These are phyloP conservation scores for Aureobasidium sp. DNA, from an alignment of 2,329 filamentous ascomycete species.

Conservation along the genomic window DNA sequence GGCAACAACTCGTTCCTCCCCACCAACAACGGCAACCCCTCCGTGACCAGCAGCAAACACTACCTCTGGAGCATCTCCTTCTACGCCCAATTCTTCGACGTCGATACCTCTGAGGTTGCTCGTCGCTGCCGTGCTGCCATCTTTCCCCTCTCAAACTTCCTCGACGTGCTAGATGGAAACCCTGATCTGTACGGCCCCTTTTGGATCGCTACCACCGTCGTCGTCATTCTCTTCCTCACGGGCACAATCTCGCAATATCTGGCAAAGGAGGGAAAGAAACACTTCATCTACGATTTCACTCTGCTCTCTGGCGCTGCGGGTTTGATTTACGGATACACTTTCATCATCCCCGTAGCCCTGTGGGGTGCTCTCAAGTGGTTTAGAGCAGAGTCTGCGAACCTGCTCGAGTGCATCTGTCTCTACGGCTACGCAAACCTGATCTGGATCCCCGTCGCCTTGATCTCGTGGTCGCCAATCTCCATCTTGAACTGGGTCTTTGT, in stretches of 20 bases:
- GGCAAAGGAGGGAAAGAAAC: slow-evolving; percentile 54
- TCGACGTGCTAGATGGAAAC: slow-evolving; percentile 94
- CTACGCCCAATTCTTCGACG: slow-evolving; percentile 97
- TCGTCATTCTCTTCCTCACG: slow-evolving; percentile 89
- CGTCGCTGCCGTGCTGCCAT: slow-evolving; percentile 81
- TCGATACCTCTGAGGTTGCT: slow-evolving; percentile 85
- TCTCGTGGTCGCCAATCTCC: slow-evolving; percentile 78
- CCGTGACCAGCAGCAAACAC: slow-evolving; percentile 51
- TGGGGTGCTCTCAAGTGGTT: slow-evolving; percentile 93
- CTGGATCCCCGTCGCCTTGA: slow-evolving; percentile 89
- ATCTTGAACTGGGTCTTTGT: slow-evolving; percentile 92
- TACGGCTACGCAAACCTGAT: slow-evolving; percentile 96
- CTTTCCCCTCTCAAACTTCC: slow-evolving; percentile 86
- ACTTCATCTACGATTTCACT: slow-evolving; percentile 87
- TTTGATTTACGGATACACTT: slow-evolving; percentile 88
- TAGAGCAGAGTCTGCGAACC: slow-evolving; percentile 82
- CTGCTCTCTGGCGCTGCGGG: slow-evolving; percentile 85
- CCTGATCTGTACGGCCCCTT: slow-evolving; percentile 94
- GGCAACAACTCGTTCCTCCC: slow-evolving; percentile 33
- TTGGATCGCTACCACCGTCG: slow-evolving; percentile 97
- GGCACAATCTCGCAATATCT: slow-evolving; percentile 93
- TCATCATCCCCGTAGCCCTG: slow-evolving; percentile 69
- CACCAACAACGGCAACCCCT: slow-evolving; percentile 21
- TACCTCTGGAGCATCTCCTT: slow-evolving; percentile 89
- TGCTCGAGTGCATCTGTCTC: slow-evolving; percentile 89